Base-by-base conservation (phyloP, 805 yeast species). In the Kodamaea lidongshanica region DNA sequence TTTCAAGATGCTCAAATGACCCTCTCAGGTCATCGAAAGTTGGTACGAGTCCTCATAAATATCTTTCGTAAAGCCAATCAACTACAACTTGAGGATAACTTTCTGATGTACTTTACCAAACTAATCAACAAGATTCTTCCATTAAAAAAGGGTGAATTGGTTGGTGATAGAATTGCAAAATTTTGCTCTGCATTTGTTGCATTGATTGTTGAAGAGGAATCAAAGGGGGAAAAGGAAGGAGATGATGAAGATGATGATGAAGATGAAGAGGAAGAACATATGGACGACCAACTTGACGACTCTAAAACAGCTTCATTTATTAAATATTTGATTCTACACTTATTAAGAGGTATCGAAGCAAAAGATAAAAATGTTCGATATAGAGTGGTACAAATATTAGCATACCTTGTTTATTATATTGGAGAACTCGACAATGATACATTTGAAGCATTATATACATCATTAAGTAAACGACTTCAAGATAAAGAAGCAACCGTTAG, bases 1-100 rank as follows among this genome's bases (percentile, higher is more conserved):
- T 87, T 87, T 47, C 89, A 82, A 46, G 89, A 79, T 34, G 83
- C 92, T 0, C 96, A 87, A 47, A 40, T 57, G 13, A 67, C 84
- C 2, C 65, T 78, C 18, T 79, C 88, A 0, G 79, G 88, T 2
- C 96, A 87, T 52, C 65, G 83, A 27, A 81, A 82, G 46, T 77
- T 83, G 35, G 73, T 79, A 5, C 72, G 76, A 7, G 67, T 81
- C 5, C 48, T 87, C 46, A 71, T 70, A 46, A 67, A 70, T 25
- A 58, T 84, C 10, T 81, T 79, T 34, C 42, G 58, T 10, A 69
- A 73, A 40, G 73, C 92, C 1, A 52, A 61, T 7, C 65, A 65
- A 5, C 55, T 76, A 19, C 74, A 64, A 2, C 53, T 61, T 26
- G 77, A 72, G 36, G 78, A 72, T 17, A 65, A 67, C 13, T 89